Percentiles rank a stretch among this genome's conserved stretches.
These are phyloP conservation scores for Trichoderma harzianum DNA, from an alignment of 2,329 filamentous ascomycete genomes.

Conservation along the genomic window DNA sequence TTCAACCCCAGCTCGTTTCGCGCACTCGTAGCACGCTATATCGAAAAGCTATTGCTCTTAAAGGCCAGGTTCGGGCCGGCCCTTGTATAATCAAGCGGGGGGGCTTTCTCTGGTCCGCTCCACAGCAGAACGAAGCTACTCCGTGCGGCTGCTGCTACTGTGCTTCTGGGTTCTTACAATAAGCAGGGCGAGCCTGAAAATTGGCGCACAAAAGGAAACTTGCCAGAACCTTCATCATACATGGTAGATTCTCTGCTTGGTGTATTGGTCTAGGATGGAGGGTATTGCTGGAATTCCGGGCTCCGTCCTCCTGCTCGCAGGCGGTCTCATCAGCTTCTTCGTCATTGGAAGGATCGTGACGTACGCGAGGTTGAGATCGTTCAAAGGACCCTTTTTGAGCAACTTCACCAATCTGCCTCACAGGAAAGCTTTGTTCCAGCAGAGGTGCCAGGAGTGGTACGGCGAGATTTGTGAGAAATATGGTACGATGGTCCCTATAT, in stretches of 20 bases:
- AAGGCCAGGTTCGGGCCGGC: not conserved
- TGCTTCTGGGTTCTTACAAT: not conserved
- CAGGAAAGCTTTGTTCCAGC: conserved; percentile 23
- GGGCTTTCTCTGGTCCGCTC: not conserved
- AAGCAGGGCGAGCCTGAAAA: not conserved
- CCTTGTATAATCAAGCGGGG: not conserved
- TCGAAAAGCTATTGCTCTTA: not conserved
- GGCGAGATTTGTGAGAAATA: conserved; percentile 27
- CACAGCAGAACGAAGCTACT: not conserved
- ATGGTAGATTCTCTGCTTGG: not conserved
- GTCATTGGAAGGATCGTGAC: not conserved
- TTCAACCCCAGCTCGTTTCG: not conserved
- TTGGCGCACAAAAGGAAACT: not conserved
- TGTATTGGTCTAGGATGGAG: not conserved
- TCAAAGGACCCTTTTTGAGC: conserved; percentile 25
- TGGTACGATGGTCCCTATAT: conserved; percentile 15
- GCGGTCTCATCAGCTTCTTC: not conserved
- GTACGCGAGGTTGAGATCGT: conserved; percentile 22
- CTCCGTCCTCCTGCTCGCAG: not conserved
- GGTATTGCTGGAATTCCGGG: not conserved
- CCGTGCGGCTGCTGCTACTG: not conserved
- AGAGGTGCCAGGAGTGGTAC: conserved; percentile 28
- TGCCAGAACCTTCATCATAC: not conserved
- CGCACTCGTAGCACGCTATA: not conserved
- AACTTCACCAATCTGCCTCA: conserved; percentile 26